Conservation (phyloP, 108 stramenopile species). For the Cyclostephanos tholiformis region DNA sequence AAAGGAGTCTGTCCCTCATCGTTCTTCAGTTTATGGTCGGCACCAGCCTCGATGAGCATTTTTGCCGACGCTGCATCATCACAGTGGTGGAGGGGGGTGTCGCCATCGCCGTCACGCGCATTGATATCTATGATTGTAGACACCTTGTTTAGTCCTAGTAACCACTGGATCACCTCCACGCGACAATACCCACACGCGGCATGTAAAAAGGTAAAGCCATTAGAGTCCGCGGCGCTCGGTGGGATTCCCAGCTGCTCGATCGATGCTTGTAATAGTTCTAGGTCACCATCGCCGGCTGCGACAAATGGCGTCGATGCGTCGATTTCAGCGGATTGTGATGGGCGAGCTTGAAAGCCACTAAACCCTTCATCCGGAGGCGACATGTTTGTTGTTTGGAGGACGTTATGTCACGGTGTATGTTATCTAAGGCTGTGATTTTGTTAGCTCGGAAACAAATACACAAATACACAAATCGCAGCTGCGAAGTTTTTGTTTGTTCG, state of each 20-base stretch:
- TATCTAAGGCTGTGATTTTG: no score
- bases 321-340: constrained; percentile 28
- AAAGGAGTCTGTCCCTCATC: constrained; percentile 47
- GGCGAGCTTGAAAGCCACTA: constrained; percentile 41
- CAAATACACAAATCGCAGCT: no score
- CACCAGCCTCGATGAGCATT: constrained; percentile 50
- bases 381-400: constrained; percentile 1
- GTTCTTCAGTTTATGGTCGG: constrained; percentile 39
- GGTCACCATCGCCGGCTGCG: constrained; percentile 49
- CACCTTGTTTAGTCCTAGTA: constrained; percentile 32
- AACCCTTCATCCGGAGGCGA: constrained; percentile 22
- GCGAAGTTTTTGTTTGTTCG: no score
- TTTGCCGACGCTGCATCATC: constrained; percentile 53
- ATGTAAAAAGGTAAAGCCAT: constrained; percentile 49
- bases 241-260: constrained; percentile 38
- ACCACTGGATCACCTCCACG: constrained; percentile 48
- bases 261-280: constrained; percentile 39
- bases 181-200: constrained; percentile 48
- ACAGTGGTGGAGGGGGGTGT: constrained; percentile 62
- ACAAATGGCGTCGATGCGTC: constrained; percentile 53
- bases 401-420: no score
- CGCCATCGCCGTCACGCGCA: constrained; percentile 55
- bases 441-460: no score
- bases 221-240: constrained; percentile 47
- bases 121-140: constrained; percentile 41